A percentile compares a stretch with the other conserved stretches of the same genome.
phyloP scores from a whole-genome alignment of 768 basidiomycete genomes.

The Ramaria sp. region DNA sequence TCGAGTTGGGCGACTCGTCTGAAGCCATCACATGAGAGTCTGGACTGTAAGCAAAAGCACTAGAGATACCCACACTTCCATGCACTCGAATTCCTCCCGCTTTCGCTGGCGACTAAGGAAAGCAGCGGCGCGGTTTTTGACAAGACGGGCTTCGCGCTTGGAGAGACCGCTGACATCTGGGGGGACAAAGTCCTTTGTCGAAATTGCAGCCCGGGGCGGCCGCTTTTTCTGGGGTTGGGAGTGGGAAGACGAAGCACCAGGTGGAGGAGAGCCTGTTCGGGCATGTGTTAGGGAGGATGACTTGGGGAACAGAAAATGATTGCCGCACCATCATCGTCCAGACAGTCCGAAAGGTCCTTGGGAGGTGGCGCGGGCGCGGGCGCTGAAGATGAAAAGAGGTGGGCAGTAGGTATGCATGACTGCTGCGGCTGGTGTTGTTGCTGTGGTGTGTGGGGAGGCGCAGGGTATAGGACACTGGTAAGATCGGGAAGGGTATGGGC shows the following conservation, averaged over 20 bases:
- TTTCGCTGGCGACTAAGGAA: constrained; percentile 87
- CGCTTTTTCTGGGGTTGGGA: constrained; percentile 26
- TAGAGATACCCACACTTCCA: constrained; percentile 69
- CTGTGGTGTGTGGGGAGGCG: background rate
- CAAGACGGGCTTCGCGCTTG: constrained; percentile 84
- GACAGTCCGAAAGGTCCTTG: background rate
- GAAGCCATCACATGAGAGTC: constrained; percentile 9
- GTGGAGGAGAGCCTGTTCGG: constrained; percentile 8
- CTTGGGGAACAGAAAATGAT: background rate
- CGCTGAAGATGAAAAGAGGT: constrained; percentile 7
- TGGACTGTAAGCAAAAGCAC: constrained; percentile 9
- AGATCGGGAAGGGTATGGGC: background rate
- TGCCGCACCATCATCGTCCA: background rate
- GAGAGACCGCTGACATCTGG: constrained; percentile 80
- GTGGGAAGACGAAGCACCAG: constrained; percentile 9
- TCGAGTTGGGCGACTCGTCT: constrained; percentile 80
- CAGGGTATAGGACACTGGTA: background rate
- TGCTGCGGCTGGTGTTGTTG: constrained; percentile 8
- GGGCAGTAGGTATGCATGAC: constrained; percentile 8
- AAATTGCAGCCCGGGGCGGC: constrained; percentile 31
- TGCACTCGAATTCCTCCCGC: constrained; percentile 82
- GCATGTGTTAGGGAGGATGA: background rate
- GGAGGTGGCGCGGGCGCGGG: background rate
- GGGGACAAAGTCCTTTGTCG: constrained; percentile 75
- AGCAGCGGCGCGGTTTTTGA: constrained; percentile 87